Conservation (phyloP, 371 early-diverging fungal genomes). For the Haplosporangium sp. region DNA sequence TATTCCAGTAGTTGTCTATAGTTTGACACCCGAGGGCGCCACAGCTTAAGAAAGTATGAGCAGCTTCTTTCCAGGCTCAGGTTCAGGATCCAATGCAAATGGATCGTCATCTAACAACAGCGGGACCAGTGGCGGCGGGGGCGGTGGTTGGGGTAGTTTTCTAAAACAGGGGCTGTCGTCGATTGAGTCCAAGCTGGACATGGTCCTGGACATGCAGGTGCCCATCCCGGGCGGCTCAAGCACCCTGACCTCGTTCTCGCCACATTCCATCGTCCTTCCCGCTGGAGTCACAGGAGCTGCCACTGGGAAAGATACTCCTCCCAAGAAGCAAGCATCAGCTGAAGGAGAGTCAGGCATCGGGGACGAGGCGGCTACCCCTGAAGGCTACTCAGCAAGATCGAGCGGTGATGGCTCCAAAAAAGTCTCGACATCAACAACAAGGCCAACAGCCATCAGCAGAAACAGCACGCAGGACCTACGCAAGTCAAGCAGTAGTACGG, state of each 20-base stretch:
- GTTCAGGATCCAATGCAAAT: constrained; percentile 33
- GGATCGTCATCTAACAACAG: constrained; percentile 20
- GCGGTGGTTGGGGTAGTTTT: constrained; percentile 69
- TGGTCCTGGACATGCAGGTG: constrained; percentile 74
- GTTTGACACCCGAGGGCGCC: not conserved
- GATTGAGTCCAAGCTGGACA: constrained; percentile 85
- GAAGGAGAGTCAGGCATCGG: not conserved
- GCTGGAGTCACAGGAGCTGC: constrained; percentile 24
- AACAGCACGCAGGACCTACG: constrained; percentile 7
- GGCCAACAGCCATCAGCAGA: not conserved
- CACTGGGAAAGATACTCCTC: constrained; percentile 6
- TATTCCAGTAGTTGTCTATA: too few relatives aligned
- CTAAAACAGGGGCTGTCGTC: constrained; percentile 82
- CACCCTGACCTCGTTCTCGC: constrained; percentile 38
- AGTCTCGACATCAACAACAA: not conserved
- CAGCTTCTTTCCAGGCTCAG: constrained; percentile 35
- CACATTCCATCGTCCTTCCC: constrained; percentile 30
- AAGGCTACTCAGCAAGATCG: not conserved
- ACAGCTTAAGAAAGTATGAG: constrained; percentile 16
- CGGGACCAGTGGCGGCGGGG: constrained; percentile 18
- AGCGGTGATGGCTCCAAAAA: not conserved
- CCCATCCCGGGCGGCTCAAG: constrained; percentile 41
- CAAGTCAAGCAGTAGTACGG: not conserved
- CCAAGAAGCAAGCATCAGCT: constrained; percentile 9
- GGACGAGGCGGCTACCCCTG: not conserved